Evolutionary conservation across 306 rosid species (phyloP).

Genomic region (Alnus glutinosa): DNA sequence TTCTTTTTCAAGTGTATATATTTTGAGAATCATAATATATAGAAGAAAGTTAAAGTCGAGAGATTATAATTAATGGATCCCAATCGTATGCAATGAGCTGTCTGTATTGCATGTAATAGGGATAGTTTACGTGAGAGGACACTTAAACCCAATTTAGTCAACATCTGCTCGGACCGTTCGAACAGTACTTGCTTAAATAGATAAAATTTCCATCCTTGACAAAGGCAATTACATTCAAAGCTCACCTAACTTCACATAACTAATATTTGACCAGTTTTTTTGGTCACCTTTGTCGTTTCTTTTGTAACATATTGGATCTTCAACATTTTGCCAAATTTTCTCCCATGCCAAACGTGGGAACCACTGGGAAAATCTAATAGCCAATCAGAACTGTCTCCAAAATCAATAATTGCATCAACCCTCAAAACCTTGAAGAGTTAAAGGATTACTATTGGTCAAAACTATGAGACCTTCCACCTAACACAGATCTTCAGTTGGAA

Average conservation of each 20-base stretch:
- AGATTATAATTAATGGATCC: background rate
- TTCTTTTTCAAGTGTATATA: no score
- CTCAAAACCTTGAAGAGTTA: background rate
- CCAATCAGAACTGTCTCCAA: background rate
- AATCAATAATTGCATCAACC: conserved; percentile 1
- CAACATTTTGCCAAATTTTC: background rate
- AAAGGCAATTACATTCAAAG: background rate
- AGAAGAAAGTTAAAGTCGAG: background rate
- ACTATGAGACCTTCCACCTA: background rate
- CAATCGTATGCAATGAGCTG: no score
- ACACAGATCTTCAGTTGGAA: background rate
- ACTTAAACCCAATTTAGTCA: no score
- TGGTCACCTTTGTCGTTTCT: background rate
- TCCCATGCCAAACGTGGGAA: background rate
- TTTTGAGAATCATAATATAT: no score
- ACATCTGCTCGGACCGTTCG: background rate
- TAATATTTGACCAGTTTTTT: background rate
- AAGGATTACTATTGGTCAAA: background rate
- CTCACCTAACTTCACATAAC: conserved; percentile 5
- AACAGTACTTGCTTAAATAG: no score
- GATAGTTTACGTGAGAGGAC: no score
- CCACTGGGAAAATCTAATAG: background rate
- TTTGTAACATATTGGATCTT: background rate
- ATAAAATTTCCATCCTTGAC: no score
- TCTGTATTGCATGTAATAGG: no score